Conservation (phyloP, 352 stramenopile species). For the Pythium graminicola region DNA sequence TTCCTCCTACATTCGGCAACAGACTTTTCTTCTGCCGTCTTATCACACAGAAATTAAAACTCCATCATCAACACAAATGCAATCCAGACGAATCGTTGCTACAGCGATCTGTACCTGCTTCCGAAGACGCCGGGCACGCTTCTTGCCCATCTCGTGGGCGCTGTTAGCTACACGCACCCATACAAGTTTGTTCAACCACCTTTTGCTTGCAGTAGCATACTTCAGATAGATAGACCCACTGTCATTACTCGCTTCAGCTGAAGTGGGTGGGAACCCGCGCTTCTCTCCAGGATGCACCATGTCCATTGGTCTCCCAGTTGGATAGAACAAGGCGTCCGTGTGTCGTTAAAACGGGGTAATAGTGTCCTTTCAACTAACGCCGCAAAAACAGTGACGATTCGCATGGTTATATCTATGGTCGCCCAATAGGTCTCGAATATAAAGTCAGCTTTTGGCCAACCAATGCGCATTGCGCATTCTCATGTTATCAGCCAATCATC, state of each 20-base stretch:
- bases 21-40: conserved; percentile 16
- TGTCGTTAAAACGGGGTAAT: too few species aligned
- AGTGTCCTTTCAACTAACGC: too few species aligned
- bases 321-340: too few species aligned
- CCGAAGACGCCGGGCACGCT: conserved; percentile 10
- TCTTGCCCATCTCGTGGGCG: conserved; percentile 10
- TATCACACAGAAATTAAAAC: not conserved
- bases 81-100: too few species aligned
- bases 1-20: conserved; percentile 28
- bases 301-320: conserved; percentile 15
- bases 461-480: too few species aligned
- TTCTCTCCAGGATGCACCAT: conserved; percentile 14
- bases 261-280: not conserved
- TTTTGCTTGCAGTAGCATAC: not conserved
- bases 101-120: conserved; percentile 13
- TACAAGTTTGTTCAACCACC: not conserved
- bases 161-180: not conserved
- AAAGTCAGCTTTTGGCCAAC: too few species aligned
- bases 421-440: too few species aligned
- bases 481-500: too few species aligned
- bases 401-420: too few species aligned
- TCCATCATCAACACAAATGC: not conserved
- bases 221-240: not conserved
- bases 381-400: too few species aligned
- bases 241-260: not conserved